phyloP scores from a whole-genome alignment of 495 filamentous ascomycete species.

The Talaromyces thailandensis region DNA sequence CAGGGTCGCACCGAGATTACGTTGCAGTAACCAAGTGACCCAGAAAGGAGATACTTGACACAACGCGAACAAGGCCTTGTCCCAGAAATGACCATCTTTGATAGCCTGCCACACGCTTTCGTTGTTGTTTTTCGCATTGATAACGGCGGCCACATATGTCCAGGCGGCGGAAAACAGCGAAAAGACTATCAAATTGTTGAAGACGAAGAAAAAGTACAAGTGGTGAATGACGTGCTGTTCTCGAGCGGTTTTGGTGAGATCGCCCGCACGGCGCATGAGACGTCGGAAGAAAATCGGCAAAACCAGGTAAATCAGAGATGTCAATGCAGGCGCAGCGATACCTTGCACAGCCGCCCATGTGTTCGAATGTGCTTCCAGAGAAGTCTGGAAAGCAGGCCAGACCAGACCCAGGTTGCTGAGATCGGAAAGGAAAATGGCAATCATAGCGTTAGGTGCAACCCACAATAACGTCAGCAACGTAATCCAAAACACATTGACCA shows the following conservation, averaged over 20 bases:
- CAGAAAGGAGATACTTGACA: conserved; percentile 83
- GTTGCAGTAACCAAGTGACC: conserved; percentile 86
- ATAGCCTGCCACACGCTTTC: conserved; percentile 60
- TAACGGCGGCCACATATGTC: conserved; percentile 56
- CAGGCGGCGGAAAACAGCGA: conserved; percentile 78
- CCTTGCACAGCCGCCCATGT: conserved; percentile 87
- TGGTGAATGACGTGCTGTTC: conserved; percentile 90
- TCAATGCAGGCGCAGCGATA: conserved; percentile 85
- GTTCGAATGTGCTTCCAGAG: conserved; percentile 48
- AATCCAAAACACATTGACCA: conserved; percentile 80
- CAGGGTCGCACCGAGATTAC: conserved; percentile 82
- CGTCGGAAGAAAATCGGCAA: conserved; percentile 88
- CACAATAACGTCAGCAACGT: conserved; percentile 73
- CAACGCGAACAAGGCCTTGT: conserved; percentile 54
- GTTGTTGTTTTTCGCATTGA: conserved; percentile 43
- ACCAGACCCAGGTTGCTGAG: conserved; percentile 68
- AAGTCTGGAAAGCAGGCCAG: conserved; percentile 65
- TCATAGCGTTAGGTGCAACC: conserved; percentile 91
- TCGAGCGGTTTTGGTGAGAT: conserved; percentile 81
- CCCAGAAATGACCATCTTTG: conserved; percentile 48
- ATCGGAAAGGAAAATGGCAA: conserved; percentile 87
- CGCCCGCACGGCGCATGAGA: conserved; percentile 68
- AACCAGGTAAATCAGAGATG: conserved; percentile 78
- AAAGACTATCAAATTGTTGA: conserved; percentile 95
- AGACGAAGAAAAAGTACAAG: conserved; percentile 91